Base-by-base conservation (phyloP, 768 basidiomycete species). In the Mycena rebaudengoi region DNA sequence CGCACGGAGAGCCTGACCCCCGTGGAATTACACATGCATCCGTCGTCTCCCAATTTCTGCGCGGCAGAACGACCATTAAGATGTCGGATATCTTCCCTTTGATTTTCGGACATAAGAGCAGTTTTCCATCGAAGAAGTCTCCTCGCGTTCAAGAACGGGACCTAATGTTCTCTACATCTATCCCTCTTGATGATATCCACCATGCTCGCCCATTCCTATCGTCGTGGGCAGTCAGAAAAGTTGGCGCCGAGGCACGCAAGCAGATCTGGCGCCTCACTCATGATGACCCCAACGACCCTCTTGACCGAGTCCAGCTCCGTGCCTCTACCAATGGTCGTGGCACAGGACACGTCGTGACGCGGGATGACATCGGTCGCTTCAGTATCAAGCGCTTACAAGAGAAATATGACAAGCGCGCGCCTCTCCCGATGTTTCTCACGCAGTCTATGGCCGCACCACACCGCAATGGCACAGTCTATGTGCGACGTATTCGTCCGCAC, bases 381-480 rank as follows among this genome's bases (percentile, higher is more conserved):
- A 58, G 16, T 10, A 11, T 58, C 0, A 7, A 16, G 2, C 7
- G 25, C 3, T 16, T 48, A 7, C 26, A 48, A 26, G 6, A 4
- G 0, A 46, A 48, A 20, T 58, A 48, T 30, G 2, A 20, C 11
- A 35, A 18, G 7, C 25, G 28, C 2, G 41, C 4, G 0, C 35
- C n/a, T 4, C 30, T 60, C 23, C 39, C 40, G 6, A 45, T 37
- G 25, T 51, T 52, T 10, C 32, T 52, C 7, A 53, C 50, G 12
- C 35, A 53, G 18, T 25, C 3, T 7, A 45, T 45, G 50, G 6
- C 50, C 0, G 59, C 59, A 0, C 59, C 59, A n/a, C 5, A 41
- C n/a, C 73, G 73, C 68, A 66, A 74, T 69, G 71, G 54, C 16
- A 57, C 39, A 0, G n/a, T 62, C 13, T 4, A 55, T 48, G 52